Evolutionary conservation across 208 protist species (phyloP).

Genomic region (Leishmania major): DNA sequence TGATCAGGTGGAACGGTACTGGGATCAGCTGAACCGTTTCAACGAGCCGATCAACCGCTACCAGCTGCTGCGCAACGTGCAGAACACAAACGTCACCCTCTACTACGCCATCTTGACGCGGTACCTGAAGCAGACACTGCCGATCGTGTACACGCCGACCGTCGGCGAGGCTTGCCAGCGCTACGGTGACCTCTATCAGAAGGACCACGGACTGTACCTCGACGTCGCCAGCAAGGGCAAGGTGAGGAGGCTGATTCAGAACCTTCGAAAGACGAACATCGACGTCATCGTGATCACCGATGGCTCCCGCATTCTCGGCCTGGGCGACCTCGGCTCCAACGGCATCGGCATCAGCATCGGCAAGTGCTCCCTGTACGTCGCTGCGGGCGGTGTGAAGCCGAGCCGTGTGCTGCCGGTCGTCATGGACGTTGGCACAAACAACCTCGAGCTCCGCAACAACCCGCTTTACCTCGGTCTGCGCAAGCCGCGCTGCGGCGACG

Average conservation of each 20-base stretch:
- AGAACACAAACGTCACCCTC: conserved; percentile 72
- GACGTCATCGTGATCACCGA: conserved; percentile 97
- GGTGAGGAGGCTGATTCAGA: conserved; percentile 79
- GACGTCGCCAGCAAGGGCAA: conserved; percentile 66
- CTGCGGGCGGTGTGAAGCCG: conserved; percentile 88
- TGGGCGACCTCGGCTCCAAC: conserved; percentile 94
- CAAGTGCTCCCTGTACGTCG: conserved; percentile 94
- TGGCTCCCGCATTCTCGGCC: conserved; percentile 95
- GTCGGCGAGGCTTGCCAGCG: conserved; percentile 93
- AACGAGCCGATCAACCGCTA: conserved; percentile 84
- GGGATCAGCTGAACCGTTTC: conserved; percentile 57
- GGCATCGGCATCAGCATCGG: conserved; percentile 96
- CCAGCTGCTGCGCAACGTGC: conserved; percentile 63
- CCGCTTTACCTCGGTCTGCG: conserved; percentile 86
- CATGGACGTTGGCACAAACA: conserved; percentile 94
- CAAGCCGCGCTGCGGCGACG: conserved; percentile 55
- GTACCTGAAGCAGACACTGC: conserved; percentile 73
- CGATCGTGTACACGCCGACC: conserved; percentile 90
- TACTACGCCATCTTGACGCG: conserved; percentile 76
- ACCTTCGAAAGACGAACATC: conserved; percentile 73
- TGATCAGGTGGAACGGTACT: conserved; percentile 67
- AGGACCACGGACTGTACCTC: conserved; percentile 91
- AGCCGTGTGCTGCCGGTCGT: conserved; percentile 82
- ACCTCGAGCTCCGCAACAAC: conserved; percentile 66
- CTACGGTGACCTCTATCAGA: conserved; percentile 80